Percentiles rank a stretch among this genome's conserved stretches.
Evolutionary conservation across 371 early-diverging fungal genomes (phyloP).

Genomic region (Mortierella sp.): DNA sequence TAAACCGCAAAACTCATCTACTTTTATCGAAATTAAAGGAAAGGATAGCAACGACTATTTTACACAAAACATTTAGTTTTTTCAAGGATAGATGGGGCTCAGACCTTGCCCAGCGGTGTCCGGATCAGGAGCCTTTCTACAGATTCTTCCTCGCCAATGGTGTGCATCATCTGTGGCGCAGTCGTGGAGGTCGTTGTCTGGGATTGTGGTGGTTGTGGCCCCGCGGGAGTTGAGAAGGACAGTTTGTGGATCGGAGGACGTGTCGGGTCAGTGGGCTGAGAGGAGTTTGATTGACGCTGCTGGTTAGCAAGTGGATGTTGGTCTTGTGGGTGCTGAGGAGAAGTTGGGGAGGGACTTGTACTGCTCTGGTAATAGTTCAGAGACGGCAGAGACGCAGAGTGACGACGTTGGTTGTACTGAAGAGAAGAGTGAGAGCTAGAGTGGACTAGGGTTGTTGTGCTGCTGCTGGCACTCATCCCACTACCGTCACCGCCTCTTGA

Average conservation of each 20-base stretch:
- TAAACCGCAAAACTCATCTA: no score
- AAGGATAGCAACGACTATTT: background rate
- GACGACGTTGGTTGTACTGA: slow-evolving; percentile 7
- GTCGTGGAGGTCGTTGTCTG: background rate
- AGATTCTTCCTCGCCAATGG: slow-evolving; percentile 7
- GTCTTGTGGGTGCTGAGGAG: slow-evolving; percentile 9
- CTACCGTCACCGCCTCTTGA: background rate
- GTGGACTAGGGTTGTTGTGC: background rate
- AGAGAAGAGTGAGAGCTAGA: slow-evolving; percentile 16
- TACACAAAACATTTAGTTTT: background rate
- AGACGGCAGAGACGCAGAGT: slow-evolving; percentile 24
- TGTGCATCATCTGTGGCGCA: no score
- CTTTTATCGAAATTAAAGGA: background rate
- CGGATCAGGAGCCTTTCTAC: slow-evolving; percentile 15
- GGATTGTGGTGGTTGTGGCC: background rate
- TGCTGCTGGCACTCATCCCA: slow-evolving; percentile 13
- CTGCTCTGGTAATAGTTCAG: slow-evolving; percentile 7
- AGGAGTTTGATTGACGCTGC: background rate
- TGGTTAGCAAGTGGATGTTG: no score
- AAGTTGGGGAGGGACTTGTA: background rate
- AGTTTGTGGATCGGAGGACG: slow-evolving; percentile 9
- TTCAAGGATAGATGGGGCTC: no score
- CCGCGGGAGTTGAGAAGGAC: no score
- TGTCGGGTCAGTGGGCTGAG: background rate
- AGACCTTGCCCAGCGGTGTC: slow-evolving; percentile 21